Conservation (phyloP, 2,329 filamentous ascomycete genomes). For the Colletotrichum sp. region DNA sequence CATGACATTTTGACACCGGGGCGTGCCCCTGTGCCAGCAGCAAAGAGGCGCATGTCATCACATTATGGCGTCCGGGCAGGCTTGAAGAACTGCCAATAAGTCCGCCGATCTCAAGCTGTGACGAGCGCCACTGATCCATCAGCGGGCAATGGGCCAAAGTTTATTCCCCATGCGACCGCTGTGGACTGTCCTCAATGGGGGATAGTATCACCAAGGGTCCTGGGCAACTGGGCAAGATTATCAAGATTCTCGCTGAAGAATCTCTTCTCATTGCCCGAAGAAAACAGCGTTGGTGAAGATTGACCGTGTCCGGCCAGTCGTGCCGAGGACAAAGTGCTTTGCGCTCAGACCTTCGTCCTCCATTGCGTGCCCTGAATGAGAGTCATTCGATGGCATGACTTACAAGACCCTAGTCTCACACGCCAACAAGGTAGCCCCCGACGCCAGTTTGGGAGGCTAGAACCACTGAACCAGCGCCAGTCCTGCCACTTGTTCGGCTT, state of each 20-base stretch:
- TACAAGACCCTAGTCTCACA: background rate
- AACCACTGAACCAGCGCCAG: background rate
- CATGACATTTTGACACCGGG: background rate
- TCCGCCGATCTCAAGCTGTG: background rate
- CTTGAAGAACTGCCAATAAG: background rate
- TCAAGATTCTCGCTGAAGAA: background rate
- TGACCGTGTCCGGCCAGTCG: background rate
- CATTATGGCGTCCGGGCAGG: background rate
- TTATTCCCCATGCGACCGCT: background rate
- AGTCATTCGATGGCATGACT: conserved; percentile 1
- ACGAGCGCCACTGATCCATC: background rate
- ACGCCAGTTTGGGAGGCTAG: background rate
- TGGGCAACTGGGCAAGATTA: background rate
- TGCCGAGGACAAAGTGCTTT: background rate
- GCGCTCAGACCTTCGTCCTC: background rate
- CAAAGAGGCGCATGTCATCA: background rate
- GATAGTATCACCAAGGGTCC: background rate
- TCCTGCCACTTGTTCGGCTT: background rate
- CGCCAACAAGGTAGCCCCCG: background rate
- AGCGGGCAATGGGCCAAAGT: background rate
- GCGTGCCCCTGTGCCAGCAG: background rate
- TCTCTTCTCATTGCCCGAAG: background rate
- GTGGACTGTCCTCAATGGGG: background rate
- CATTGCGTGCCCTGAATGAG: background rate
- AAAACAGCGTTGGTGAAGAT: background rate